Percentiles rank a stretch among this genome's conserved stretches.
phyloP scores from a whole-genome alignment of 2,329 filamentous ascomycete genomes.

The Fusarium floridanum region DNA sequence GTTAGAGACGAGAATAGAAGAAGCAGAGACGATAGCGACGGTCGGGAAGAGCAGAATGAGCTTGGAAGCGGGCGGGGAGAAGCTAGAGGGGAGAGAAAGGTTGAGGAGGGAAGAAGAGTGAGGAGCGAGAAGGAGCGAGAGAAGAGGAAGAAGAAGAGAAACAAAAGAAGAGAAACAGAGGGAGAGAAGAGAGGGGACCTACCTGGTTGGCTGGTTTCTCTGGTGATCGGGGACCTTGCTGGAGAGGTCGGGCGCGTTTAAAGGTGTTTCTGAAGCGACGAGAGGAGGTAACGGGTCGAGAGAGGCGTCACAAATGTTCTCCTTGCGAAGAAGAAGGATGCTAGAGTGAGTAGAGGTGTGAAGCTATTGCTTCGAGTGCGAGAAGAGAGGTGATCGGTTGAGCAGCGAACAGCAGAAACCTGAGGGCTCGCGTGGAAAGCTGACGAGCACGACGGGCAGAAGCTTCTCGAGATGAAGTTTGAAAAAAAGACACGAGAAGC shows the following conservation, averaged over 20 bases:
- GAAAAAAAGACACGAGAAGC: not conserved
- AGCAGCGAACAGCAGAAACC: not conserved
- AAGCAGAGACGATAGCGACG: not conserved
- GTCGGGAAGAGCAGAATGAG: not conserved
- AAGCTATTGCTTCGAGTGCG: not conserved
- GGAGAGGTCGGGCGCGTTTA: not conserved
- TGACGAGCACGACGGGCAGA: not conserved
- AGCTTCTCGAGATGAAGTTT: not conserved
- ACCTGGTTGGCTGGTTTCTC: constrained; percentile 15
- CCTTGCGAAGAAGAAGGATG: not conserved
- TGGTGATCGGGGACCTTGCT: not conserved
- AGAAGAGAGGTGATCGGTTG: not conserved
- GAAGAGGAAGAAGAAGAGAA: not conserved
- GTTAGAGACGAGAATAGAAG: not conserved
- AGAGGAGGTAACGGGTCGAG: not conserved
- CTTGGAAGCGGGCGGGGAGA: not conserved
- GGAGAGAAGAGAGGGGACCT: not conserved
- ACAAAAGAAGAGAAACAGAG: not conserved
- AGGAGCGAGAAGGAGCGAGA: not conserved
- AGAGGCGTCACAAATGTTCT: not conserved
- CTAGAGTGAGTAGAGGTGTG: not conserved
- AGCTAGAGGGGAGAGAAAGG: not conserved
- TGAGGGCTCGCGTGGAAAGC: not conserved
- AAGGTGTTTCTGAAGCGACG: not conserved
- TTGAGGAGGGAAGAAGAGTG: not conserved